Conservation (phyloP, 306 rosid genomes). For the Castanea mollissima region DNA sequence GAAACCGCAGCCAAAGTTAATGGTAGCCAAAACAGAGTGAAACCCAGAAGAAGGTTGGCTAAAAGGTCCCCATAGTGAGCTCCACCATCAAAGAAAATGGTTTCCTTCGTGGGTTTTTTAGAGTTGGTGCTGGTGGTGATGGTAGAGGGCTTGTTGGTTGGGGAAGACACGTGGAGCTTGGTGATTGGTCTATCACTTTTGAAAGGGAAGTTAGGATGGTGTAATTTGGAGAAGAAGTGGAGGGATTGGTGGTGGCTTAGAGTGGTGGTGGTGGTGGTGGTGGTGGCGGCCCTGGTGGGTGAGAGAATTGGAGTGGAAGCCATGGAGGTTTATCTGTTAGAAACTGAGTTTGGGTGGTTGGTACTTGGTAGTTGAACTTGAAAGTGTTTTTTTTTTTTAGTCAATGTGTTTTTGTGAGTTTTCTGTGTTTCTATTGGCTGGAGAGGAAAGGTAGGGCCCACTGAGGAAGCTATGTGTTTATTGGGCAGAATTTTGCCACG, state of each 20-base stretch:
- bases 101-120: conserved; percentile 48
- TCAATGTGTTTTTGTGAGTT: neutral
- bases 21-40: conserved; percentile 88
- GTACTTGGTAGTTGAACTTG: neutral
- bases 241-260: conserved; percentile 29
- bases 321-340: conserved; percentile 57
- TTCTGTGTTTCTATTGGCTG: conserved; percentile 24
- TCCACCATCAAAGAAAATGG: conserved; percentile 93
- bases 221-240: conserved; percentile 14
- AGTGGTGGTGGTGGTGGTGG: conserved; percentile 32
- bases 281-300: conserved; percentile 19
- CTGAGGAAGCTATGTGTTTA: neutral
- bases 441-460: conserved; percentile 20
- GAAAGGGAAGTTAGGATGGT: conserved; percentile 20
- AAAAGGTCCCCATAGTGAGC: conserved; percentile 84
- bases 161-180: conserved; percentile 70
- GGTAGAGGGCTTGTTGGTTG: conserved; percentile 53
- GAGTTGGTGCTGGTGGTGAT: conserved; percentile 13
- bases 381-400: neutral
- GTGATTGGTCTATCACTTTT: conserved; percentile 35
- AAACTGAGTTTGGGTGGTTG: conserved; percentile 18
- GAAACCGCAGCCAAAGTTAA: conserved; percentile 83
- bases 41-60: conserved; percentile 68
- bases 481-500: conserved; percentile 18
- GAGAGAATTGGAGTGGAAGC: conserved; percentile 54